Evolutionary conservation across 306 rosid genomes (phyloP).

Genomic region (Quercus parvula): DNA sequence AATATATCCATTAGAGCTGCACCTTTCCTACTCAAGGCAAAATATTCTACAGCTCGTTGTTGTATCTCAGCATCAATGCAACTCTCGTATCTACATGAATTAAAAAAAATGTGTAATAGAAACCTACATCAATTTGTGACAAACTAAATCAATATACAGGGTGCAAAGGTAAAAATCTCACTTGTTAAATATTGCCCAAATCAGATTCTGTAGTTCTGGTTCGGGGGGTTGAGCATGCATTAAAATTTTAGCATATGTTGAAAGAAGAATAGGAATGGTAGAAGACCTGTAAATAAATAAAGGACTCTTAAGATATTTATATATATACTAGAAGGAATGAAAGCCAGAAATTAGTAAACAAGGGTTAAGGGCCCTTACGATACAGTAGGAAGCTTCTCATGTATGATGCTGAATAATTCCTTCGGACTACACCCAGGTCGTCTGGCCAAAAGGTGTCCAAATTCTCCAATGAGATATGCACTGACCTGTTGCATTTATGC

Average conservation of each 20-base stretch:
- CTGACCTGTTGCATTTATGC: slow-evolving; percentile 75
- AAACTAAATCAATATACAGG: slow-evolving; percentile 15
- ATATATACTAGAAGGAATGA: slow-evolving; percentile 4
- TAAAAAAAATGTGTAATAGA: slow-evolving; percentile 26
- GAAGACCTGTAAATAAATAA: slow-evolving; percentile 64
- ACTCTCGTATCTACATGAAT: slow-evolving; percentile 79
- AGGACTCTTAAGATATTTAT: slow-evolving; percentile 26
- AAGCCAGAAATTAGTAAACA: background rate
- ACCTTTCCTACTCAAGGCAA: slow-evolving; percentile 93
- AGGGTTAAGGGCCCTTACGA: slow-evolving; percentile 57
- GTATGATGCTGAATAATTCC: slow-evolving; percentile 80
- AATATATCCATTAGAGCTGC: slow-evolving; percentile 76
- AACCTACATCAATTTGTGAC: slow-evolving; percentile 15
- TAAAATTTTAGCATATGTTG: slow-evolving; percentile 95
- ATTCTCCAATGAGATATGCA: slow-evolving; percentile 95
- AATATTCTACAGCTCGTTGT: slow-evolving; percentile 95
- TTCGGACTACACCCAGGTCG: slow-evolving; percentile 90
- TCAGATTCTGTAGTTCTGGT: slow-evolving; percentile 90
- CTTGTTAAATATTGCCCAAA: slow-evolving; percentile 94
- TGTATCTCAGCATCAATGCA: slow-evolving; percentile 98
- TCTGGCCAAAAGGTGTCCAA: slow-evolving; percentile 93
- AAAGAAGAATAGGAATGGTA: slow-evolving; percentile 88
- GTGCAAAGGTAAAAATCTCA: slow-evolving; percentile 45
- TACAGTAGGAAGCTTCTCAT: slow-evolving; percentile 97
- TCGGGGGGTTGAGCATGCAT: slow-evolving; percentile 99